Base-by-base conservation (phyloP, 371 early-diverging fungal species). In the Mortierella sp. region DNA sequence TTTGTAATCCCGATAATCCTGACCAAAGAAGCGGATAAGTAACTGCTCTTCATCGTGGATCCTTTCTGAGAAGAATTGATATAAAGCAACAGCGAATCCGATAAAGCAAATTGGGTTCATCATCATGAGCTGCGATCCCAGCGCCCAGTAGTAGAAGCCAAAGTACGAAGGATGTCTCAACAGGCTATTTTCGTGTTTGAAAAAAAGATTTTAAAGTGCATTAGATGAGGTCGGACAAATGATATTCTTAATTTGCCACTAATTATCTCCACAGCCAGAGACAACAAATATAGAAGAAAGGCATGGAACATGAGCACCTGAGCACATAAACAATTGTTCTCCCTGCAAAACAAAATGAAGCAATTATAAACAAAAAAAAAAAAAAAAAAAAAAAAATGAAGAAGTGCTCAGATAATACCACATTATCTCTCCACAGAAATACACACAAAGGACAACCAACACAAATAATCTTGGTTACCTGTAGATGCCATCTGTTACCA, bases 91-190 rank as follows among this genome's bases (percentile, higher is more conserved):
- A 0, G 88, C 78, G 74, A 92, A 95, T 2, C 87, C 89, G 6
- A 86, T 70, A 16, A 92, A 67, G 50, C 93, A 93, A 24, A 96
- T 77, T 0, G 95, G 96, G 74, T 97, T 97, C 64, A 87, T 82
- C 65, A 93, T 75, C 59, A 93, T 63, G 4, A 93, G 58, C 76
- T 96, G 96, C 1, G 91, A 87, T 19, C 92, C 91, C 19, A 94
- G 32, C 0, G 91, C 95, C 95, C 95, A 97, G 86, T 92, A 94
- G 76, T 91, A 95, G 76, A 96, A 97, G 38, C 94, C 96, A 74
- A 95, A 92, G 73, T 97, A 97, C 43, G 96, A 91, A n/a, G 97
- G 97, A 79, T 97, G 97, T 21, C 97, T 92, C 84, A 94, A 87
- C 21, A 90, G 61, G 50, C 89, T 91, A 68, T 41, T 41, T 41